Evolutionary conservation across 768 basidiomycete genomes (phyloP), one percentile per base, ranked within the genome.

Genomic region (Termitomyces sp.): DNA sequence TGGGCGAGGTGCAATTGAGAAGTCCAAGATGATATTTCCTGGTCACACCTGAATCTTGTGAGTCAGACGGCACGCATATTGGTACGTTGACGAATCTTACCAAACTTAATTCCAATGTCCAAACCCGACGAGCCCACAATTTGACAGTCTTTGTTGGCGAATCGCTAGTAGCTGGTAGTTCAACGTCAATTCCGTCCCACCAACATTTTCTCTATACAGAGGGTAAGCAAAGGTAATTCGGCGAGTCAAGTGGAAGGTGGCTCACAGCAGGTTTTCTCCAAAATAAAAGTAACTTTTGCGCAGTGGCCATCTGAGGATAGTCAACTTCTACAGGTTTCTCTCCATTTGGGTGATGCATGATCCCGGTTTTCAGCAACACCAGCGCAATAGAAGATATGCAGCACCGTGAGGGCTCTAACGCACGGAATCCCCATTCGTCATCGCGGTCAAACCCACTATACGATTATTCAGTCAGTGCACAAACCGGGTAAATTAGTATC

Each of bases 241-340:
- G 55, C 40, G 3, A 1, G 15, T 38, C 45, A 19, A 56, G 54
- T 33, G 44, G 19, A 50, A 23, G 40, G 45, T 61, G 58, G 38
- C 94, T 63, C 72, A 97, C 96, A n/a, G 97, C 97, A 44, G 97
- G 97, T 71, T 99, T 99, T 69, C 97, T 81, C 97, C 97, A 99
- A 79, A 99, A 99, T 41, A 99, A 69, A 40, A 99, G 74, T 44
- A 99, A 76, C 75, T 99, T 99, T 70, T 98, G 96, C 10, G 97
- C 94, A 8, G 96, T 98, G 21, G 89, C 85, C 92, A 98, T 97
- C 74, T 99, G 97, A 53, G 79, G 74, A 61, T 89, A 85, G 71
- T 99, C 94, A 55, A 98, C 80, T 50, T 87, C 87, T 35, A 94
- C 91, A 12, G 81, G 82, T 55, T 77, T 80, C 57, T 87, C 86